Base-by-base conservation (phyloP, 305 asterid species). In the Rubia peregrina region DNA sequence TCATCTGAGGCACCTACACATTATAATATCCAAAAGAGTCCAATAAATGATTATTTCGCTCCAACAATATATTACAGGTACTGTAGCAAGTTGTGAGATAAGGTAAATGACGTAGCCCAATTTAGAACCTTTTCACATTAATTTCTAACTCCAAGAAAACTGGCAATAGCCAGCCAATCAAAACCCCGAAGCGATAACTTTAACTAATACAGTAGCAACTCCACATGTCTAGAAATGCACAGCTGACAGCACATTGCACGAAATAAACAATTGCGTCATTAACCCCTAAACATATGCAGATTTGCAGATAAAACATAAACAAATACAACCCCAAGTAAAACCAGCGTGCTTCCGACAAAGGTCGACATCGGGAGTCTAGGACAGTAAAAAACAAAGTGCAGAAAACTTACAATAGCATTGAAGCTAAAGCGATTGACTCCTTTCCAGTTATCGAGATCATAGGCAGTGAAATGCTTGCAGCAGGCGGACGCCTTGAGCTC, bases 391-490 rank as follows among this genome's bases (percentile, higher is more conserved):
- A 55, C n/a, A 38, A 9, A 63, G 9, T 51, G 44, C 30, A 40
- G 48, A n/a, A 36, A 30, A 46, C 75, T 65, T 71, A 82, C 86
- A 68, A 26, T 55, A 24, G 86, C 86, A 63, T 82, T 48, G 49
- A 82, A 82, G 71, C 68, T 78, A 67, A 64, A 82, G n/a, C 86
- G 75, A 40, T 65, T 64, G 24, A 51, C 26, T 9, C 79, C 80
- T 61, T 82, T 77, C 86, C 86, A 82, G 9, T 73, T 66, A 71
- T 82, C 86, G 38, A 82, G 5, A 67, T 82, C 86, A 73, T 82
- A 82, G 40, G 86, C 86, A 17, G 86, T 82, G 65, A 76, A 82
- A 26, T 82, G 86, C 49, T 82, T 82, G 69, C 86, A 82, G 9
- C 82, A 79, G 12, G 83, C 83, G 1, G 80, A 79, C 36, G 77